Percentiles rank a stretch among this genome's conserved stretches.
Conservation (phyloP, 2,329 filamentous ascomycete species). For the Dactylellina cionopaga region DNA sequence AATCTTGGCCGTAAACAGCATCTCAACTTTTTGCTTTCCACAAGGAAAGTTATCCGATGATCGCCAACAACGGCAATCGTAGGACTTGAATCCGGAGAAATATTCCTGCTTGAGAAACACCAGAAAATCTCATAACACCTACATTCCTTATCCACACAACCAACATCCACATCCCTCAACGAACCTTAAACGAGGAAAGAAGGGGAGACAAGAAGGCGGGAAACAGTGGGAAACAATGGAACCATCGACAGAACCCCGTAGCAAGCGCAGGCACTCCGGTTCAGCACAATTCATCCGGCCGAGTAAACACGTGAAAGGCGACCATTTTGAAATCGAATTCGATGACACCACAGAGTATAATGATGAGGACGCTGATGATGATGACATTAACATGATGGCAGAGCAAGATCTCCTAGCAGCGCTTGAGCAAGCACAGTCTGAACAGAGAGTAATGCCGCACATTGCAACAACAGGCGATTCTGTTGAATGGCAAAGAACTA, state of each 20-base stretch:
- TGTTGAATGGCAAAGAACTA: slow-evolving; percentile 93
- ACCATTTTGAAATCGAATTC: slow-evolving; percentile 49
- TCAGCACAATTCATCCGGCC: slow-evolving; percentile 55
- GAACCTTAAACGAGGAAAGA: not conserved
- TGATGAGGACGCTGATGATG: slow-evolving; percentile 52
- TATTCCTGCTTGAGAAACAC: too few species aligned
- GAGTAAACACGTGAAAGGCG: slow-evolving; percentile 56
- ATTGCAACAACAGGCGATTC: slow-evolving; percentile 70
- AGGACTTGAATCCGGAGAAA: too few species aligned
- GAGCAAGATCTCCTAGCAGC: slow-evolving; percentile 52
- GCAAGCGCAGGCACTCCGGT: slow-evolving; percentile 56
- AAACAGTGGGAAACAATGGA: slow-evolving; percentile 50
- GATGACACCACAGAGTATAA: slow-evolving; percentile 50
- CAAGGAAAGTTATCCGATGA: too few species aligned
- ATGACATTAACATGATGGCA: slow-evolving; percentile 45
- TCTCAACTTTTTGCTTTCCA: not conserved
- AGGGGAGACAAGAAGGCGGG: not conserved
- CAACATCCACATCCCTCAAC: too few species aligned
- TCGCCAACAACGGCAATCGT: too few species aligned
- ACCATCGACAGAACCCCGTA: slow-evolving; percentile 52
- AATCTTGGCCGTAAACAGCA: not conserved
- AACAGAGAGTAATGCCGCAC: slow-evolving; percentile 54
- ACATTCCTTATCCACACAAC: too few species aligned
- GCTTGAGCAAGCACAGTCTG: slow-evolving; percentile 51
- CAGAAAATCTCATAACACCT: too few species aligned